phyloP scores from a whole-genome alignment of 352 stramenopile species.

The Pythium scleroteichum region DNA sequence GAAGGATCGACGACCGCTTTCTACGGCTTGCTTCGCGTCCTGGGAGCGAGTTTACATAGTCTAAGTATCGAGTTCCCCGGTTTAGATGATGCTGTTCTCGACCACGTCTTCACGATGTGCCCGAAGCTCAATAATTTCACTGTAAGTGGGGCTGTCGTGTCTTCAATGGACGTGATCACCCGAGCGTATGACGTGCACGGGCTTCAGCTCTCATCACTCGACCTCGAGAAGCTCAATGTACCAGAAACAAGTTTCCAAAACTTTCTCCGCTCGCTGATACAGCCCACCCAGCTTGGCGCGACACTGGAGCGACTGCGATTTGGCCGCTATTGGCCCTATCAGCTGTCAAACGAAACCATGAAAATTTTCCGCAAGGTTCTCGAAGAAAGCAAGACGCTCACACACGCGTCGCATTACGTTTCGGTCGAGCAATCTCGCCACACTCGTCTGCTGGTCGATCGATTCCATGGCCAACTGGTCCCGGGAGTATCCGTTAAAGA shows the following conservation, averaged over 20 bases:
- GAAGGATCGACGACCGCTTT: constrained; percentile 1
- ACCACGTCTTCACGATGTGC: not conserved
- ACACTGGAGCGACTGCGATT: not conserved
- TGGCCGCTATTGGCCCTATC: not conserved
- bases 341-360: not conserved
- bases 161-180: not conserved
- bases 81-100: not conserved
- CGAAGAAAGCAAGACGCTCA: constrained; percentile 1
- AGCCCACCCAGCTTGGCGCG: not conserved
- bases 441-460: not conserved
- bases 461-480: constrained; percentile 2
- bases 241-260: not conserved
- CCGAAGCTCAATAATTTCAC: not conserved
- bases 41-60: not conserved
- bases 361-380: constrained; percentile 2
- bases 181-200: not conserved
- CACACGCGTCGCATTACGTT: not conserved
- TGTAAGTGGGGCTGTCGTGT: not conserved
- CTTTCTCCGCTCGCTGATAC: not conserved
- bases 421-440: not conserved
- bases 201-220: not conserved
- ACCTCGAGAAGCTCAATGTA: not conserved
- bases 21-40: not conserved
- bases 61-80: not conserved
- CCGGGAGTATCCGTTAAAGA: not conserved